phyloP scores from a whole-genome alignment of 441 rosid genomes.

The Erodium texanum region DNA sequence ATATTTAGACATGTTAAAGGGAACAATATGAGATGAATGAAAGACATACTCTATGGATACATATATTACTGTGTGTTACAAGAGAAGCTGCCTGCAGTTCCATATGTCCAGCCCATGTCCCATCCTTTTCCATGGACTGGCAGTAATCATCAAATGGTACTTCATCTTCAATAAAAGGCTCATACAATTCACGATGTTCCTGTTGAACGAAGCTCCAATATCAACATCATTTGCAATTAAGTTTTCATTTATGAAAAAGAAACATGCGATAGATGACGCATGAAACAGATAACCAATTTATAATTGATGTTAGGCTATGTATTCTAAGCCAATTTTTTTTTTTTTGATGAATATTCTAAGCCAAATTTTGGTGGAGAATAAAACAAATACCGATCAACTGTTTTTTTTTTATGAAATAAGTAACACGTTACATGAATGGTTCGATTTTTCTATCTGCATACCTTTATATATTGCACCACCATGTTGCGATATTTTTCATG shows the following conservation, averaged over 20 bases:
- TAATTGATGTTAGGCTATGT: not conserved
- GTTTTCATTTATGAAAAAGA: not conserved
- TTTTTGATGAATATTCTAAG: not conserved
- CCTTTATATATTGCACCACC: conserved; percentile 64
- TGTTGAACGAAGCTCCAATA: conserved; percentile 27
- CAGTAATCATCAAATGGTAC: conserved; percentile 82
- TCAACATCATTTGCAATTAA: conserved; percentile 14
- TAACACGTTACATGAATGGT: not conserved
- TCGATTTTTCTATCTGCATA: conserved; percentile 14
- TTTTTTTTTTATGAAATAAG: not conserved
- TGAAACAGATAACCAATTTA: not conserved
- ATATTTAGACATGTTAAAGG: conserved; percentile 5
- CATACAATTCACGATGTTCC: conserved; percentile 69
- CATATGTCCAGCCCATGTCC: conserved; percentile 98
- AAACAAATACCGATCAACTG: not conserved
- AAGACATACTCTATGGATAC: conserved; percentile 66
- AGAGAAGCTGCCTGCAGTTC: conserved; percentile 94
- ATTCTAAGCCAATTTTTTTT: not conserved
- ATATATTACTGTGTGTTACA: conserved; percentile 63
- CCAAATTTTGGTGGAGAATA: not conserved
- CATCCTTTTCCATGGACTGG: conserved; percentile 68
- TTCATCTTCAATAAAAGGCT: conserved; percentile 93
- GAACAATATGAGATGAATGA: not conserved
- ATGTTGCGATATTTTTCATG: conserved; percentile 65
- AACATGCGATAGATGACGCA: not conserved